Evolutionary conservation across 352 stramenopile genomes (phyloP).

Genomic region (Phytophthora tentaculata): DNA sequence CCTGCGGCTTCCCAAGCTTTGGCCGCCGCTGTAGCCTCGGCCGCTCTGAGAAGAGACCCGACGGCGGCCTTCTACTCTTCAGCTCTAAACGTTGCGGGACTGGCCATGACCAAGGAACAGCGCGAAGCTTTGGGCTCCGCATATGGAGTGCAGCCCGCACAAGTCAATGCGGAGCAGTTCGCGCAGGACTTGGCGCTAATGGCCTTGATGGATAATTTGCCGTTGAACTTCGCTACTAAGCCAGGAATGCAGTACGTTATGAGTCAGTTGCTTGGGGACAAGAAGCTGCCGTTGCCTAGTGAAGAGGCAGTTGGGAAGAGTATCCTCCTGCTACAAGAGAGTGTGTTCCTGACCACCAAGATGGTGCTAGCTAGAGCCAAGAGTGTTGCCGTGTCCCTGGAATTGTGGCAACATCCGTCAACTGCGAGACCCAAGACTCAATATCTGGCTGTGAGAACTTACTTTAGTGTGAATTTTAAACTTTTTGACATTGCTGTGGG

Average conservation of each 20-base stretch:
- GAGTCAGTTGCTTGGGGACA: conserved; percentile 70
- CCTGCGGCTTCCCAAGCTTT: conserved; percentile 42
- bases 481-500: conserved; percentile 68
- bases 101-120: conserved; percentile 55
- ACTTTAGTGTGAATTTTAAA: conserved; percentile 84
- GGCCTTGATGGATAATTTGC: conserved; percentile 78
- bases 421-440: conserved; percentile 42
- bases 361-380: conserved; percentile 64
- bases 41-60: conserved; percentile 37
- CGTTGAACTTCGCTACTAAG: conserved; percentile 59
- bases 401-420: conserved; percentile 64
- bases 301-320: conserved; percentile 69
- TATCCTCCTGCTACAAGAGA: conserved; percentile 75
- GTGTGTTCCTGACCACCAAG: conserved; percentile 70
- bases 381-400: conserved; percentile 70
- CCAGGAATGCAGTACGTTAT: conserved; percentile 78
- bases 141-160: conserved; percentile 34
- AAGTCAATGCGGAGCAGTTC: conserved; percentile 66
- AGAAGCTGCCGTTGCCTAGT: conserved; percentile 60
- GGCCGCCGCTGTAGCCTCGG: conserved; percentile 48
- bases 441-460: conserved; percentile 72
- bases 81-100: conserved; percentile 1
- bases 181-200: conserved; percentile 77
- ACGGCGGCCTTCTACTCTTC: conserved; percentile 24
- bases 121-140: conserved; percentile 26